Evolutionary conservation across 1,284 basidiomycete genomes (phyloP).

Genomic region (Puccinia hordei): DNA sequence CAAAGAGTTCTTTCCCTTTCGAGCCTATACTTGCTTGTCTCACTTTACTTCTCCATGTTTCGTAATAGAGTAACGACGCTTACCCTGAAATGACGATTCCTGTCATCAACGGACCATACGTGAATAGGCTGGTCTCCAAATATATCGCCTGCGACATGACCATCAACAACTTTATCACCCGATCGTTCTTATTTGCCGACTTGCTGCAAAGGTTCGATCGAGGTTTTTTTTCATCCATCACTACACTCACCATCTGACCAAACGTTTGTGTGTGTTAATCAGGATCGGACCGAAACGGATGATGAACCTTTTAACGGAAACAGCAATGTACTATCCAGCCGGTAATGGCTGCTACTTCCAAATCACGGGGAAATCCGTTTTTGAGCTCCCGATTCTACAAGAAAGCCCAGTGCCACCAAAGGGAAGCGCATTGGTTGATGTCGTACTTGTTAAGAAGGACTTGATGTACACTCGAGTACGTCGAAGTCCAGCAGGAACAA

Average conservation of each 20-base stretch:
- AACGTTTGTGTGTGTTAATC: background rate
- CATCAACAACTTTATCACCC: conserved; percentile 27
- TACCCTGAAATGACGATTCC: conserved; percentile 32
- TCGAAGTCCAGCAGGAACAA: conserved; percentile 2
- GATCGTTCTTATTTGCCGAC: conserved; percentile 27
- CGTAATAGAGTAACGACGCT: conserved; percentile 20
- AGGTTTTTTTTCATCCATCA: background rate
- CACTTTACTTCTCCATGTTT: background rate
- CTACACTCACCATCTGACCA: background rate
- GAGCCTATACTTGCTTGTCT: background rate
- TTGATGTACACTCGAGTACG: conserved; percentile 40
- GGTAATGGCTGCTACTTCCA: conserved; percentile 48
- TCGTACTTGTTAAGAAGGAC: conserved; percentile 21
- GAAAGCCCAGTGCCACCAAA: background rate
- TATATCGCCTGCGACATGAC: conserved; percentile 30
- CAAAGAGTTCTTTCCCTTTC: background rate
- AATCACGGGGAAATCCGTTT: conserved; percentile 25
- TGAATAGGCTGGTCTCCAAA: conserved; percentile 34
- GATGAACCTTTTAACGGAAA: conserved; percentile 32
- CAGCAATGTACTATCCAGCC: conserved; percentile 34
- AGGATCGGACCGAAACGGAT: conserved; percentile 36
- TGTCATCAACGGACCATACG: conserved; percentile 18
- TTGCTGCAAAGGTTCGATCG: conserved; percentile 23
- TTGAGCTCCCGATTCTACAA: conserved; percentile 17
- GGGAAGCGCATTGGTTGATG: background rate